Conservation (phyloP, 371 early-diverging fungal genomes). For the Mortierella sp. region DNA sequence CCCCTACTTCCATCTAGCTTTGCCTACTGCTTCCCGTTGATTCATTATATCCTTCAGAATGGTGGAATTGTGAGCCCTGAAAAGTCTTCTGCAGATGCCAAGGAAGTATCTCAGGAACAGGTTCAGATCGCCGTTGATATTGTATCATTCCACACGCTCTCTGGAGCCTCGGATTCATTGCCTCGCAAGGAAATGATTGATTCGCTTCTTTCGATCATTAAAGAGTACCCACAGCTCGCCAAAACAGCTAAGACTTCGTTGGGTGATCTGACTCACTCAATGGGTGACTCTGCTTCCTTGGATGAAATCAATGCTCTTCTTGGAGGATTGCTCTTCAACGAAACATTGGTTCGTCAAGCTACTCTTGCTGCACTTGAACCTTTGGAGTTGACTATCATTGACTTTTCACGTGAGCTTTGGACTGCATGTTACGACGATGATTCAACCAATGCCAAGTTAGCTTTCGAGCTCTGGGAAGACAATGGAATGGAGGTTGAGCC, state of each 20-base stretch:
- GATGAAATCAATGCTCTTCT: slow-evolving; percentile 78
- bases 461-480: slow-evolving; percentile 84
- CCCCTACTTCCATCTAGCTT: slow-evolving; percentile 83
- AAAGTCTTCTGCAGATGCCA: slow-evolving; percentile 64
- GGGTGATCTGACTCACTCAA: slow-evolving; percentile 74
- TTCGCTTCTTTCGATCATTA: slow-evolving; percentile 77
- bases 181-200: slow-evolving; percentile 84
- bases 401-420: slow-evolving; percentile 73
- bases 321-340: slow-evolving; percentile 78
- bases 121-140: slow-evolving; percentile 82
- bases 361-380: slow-evolving; percentile 81
- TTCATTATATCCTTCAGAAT: slow-evolving; percentile 76
- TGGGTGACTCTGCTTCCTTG: slow-evolving; percentile 70
- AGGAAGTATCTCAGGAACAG: slow-evolving; percentile 78
- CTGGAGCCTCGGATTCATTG: slow-evolving; percentile 67
- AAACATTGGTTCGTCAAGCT: slow-evolving; percentile 83
- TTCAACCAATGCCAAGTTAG: slow-evolving; percentile 76
- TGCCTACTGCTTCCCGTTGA: slow-evolving; percentile 85
- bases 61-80: slow-evolving; percentile 71
- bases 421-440: slow-evolving; percentile 77
- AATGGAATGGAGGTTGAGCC: slow-evolving; percentile 74
- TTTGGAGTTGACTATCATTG: slow-evolving; percentile 76
- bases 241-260: slow-evolving; percentile 73
- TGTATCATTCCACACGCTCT: slow-evolving; percentile 72
- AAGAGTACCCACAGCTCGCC: slow-evolving; percentile 74